Percentiles rank a stretch among this genome's conserved stretches.
Evolutionary conservation across 805 yeast genomes (phyloP).

Genomic region (Metschnikowia baotianmanensis): DNA sequence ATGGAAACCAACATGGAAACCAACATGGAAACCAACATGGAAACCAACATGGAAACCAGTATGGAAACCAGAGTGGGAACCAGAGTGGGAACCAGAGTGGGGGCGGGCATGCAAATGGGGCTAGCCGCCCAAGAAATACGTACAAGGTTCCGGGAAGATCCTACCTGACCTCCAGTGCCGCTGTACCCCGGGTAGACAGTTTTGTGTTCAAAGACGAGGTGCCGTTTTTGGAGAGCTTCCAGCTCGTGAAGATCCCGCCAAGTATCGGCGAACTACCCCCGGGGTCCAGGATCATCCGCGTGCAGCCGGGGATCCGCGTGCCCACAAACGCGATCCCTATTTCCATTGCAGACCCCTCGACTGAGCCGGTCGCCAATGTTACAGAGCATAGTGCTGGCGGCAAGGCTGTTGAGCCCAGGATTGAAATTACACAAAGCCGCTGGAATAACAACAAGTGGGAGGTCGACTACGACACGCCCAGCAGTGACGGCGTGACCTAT

Average conservation of each 20-base stretch:
- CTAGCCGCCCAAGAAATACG: not conserved
- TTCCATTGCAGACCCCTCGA: slow-evolving; percentile 9
- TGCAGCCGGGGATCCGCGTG: slow-evolving; percentile 26
- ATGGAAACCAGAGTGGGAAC: no score
- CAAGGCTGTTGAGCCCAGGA: not conserved
- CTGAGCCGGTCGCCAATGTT: not conserved
- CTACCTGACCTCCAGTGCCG: not conserved
- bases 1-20: no score
- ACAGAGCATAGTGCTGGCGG: not conserved
- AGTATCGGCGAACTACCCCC: slow-evolving; percentile 13
- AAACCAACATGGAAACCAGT: no score
- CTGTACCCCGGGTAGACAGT: not conserved
- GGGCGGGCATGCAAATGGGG: no score
- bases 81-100: no score
- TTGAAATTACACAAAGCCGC: not conserved
- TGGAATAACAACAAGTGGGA: slow-evolving; percentile 1
- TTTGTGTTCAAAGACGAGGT: not conserved
- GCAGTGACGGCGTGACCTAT: slow-evolving; percentile 7
- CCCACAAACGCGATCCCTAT: slow-evolving; percentile 32
- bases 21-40: no score
- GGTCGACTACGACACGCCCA: slow-evolving; percentile 1
- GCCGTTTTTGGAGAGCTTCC: slow-evolving; percentile 6
- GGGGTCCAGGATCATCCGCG: slow-evolving; percentile 20
- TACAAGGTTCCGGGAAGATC: not conserved
- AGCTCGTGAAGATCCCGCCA: slow-evolving; percentile 8